Percentiles rank a stretch among this genome's conserved stretches.
phyloP scores from a whole-genome alignment of 495 filamentous ascomycete species.

The Lepraria neglecta region DNA sequence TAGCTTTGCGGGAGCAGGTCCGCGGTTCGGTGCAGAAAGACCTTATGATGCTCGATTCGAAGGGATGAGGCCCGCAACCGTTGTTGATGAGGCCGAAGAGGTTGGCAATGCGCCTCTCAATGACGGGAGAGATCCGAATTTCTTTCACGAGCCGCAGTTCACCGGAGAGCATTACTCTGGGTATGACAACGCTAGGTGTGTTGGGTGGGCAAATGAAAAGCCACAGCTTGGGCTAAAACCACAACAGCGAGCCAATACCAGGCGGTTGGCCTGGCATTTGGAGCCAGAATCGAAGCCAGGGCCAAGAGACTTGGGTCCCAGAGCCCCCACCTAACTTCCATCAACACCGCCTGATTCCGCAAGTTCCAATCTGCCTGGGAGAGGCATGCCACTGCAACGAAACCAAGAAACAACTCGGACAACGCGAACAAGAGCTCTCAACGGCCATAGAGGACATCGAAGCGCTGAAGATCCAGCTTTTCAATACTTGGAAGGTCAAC shows the following conservation, averaged over 20 bases:
- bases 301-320: background rate
- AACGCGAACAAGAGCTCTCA: no score
- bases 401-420: background rate
- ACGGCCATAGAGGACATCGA: no score
- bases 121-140: background rate
- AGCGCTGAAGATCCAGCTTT: background rate
- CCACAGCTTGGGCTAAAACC: background rate
- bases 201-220: no score
- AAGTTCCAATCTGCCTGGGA: background rate
- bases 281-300: background rate
- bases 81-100: background rate
- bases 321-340: background rate
- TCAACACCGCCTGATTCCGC: background rate
- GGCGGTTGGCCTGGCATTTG: background rate
- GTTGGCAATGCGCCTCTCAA: background rate
- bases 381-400: background rate
- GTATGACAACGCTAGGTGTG: background rate
- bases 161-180: background rate
- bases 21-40: no score
- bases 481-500: background rate
- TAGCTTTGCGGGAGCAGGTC: no score
- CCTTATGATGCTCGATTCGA: background rate
- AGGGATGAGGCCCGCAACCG: background rate
- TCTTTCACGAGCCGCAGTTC: background rate
- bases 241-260: background rate